These are phyloP conservation scores for Zymoseptoria pseudotritici DNA, from an alignment of 2,329 filamentous ascomycete genomes.

Conservation along the genomic window DNA sequence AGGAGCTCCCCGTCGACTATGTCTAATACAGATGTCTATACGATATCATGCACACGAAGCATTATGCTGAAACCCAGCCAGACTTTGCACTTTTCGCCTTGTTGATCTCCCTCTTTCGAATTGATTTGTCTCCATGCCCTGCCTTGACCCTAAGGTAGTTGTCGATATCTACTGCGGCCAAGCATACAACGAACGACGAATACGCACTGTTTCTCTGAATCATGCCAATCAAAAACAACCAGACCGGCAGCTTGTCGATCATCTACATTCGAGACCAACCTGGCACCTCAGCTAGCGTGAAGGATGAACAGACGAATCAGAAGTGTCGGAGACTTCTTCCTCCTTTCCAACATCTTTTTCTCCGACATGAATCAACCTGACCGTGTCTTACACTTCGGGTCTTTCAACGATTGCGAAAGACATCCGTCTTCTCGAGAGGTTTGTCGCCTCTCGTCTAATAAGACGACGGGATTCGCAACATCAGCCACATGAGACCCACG, in stretches of 20 bases:
- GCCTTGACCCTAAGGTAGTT: too few species aligned
- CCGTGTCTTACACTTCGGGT: background rate
- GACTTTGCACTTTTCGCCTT: too few species aligned
- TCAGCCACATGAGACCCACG: background rate
- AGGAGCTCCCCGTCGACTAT: background rate
- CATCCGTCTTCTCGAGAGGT: too few species aligned
- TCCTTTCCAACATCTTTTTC: background rate
- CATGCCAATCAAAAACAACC: background rate
- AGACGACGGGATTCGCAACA: too few species aligned
- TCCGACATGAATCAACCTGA: background rate
- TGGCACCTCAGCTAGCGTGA: background rate
- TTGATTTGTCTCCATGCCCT: too few species aligned
- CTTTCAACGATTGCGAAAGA: too few species aligned
- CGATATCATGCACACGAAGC: too few species aligned
- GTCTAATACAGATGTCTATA: background rate
- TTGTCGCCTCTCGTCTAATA: too few species aligned
- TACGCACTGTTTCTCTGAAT: background rate
- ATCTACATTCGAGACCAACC: background rate
- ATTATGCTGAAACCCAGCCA: too few species aligned
- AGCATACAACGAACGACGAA: too few species aligned
- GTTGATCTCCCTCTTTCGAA: too few species aligned
- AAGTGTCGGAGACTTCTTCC: background rate
- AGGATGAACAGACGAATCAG: background rate
- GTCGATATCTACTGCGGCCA: too few species aligned
- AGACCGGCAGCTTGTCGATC: background rate